Evolutionary conservation across 805 yeast species (phyloP).

Genomic region (Candida montana): DNA sequence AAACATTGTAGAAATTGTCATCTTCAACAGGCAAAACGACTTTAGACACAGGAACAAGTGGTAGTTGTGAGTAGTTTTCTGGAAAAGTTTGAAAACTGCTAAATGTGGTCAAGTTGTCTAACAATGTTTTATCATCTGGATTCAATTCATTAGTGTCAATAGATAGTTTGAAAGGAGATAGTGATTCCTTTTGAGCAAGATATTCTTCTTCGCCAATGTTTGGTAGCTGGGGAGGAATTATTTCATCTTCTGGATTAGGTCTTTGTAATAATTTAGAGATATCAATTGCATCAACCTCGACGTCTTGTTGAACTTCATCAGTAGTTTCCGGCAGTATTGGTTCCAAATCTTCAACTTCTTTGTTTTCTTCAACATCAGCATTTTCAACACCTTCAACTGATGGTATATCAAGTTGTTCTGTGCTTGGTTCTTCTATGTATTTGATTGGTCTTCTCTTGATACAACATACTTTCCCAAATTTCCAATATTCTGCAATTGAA

Average conservation of each 20-base stretch:
- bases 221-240: conserved; percentile 28
- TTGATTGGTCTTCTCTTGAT: conserved; percentile 45
- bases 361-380: conserved; percentile 3
- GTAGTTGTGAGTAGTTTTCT: conserved; percentile 24
- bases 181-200: conserved; percentile 2
- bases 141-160: conserved; percentile 28
- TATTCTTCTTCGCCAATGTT: conserved; percentile 27
- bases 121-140: conserved; percentile 29
- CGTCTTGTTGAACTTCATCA: background rate
- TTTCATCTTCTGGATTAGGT: conserved; percentile 30
- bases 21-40: conserved; percentile 59
- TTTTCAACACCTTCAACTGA: background rate
- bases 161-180: conserved; percentile 29
- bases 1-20: conserved; percentile 56
- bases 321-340: background rate
- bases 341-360: background rate
- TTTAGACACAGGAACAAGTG: conserved; percentile 57
- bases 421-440: conserved; percentile 20
- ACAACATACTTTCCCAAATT: conserved; percentile 64
- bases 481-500: conserved; percentile 75
- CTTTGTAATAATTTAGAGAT: conserved; percentile 29
- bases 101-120: conserved; percentile 30
- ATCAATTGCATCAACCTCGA: conserved; percentile 31
- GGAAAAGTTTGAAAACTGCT: conserved; percentile 26
- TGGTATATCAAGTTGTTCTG: no score